Percentiles rank a stretch among this genome's conserved stretches.
Conservation (phyloP, 108 stramenopile genomes). For the Cyclotella baltica region DNA sequence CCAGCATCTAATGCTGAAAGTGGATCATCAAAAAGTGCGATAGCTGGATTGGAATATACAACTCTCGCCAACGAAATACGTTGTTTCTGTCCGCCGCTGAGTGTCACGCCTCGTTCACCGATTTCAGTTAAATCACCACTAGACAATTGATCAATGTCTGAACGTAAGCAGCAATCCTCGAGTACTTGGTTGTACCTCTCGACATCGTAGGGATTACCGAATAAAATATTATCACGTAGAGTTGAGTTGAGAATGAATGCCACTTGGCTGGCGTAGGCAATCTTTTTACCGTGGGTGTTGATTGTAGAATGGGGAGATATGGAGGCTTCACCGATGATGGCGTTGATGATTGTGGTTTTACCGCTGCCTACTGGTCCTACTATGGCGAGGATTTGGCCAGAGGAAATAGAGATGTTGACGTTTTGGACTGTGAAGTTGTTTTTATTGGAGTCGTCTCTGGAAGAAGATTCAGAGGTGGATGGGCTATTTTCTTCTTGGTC, state of each 20-base stretch:
- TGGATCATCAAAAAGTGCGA: constrained; percentile 91
- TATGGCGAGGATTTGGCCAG: constrained; percentile 66
- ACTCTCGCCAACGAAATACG: constrained; percentile 74
- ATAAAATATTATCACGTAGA: constrained; percentile 95
- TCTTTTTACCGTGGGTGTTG: constrained; percentile 48
- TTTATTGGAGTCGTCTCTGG: constrained; percentile 15
- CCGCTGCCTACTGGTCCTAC: constrained; percentile 89
- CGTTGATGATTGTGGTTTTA: constrained; percentile 81
- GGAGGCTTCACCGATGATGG: constrained; percentile 81
- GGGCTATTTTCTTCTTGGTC: no score
- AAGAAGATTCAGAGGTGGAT: constrained; percentile 3
- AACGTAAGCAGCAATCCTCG: constrained; percentile 80
- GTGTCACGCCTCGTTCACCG: constrained; percentile 83
- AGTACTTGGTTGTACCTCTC: constrained; percentile 87
- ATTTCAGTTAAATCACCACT: constrained; percentile 79
- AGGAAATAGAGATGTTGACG: constrained; percentile 56
- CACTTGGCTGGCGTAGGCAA: constrained; percentile 93
- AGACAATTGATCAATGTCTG: constrained; percentile 71
- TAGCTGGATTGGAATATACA: constrained; percentile 82
- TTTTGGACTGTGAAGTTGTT: constrained; percentile 62
- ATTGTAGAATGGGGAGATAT: constrained; percentile 38
- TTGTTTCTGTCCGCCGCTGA: constrained; percentile 88
- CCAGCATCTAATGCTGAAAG: constrained; percentile 92
- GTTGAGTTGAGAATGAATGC: constrained; percentile 96
- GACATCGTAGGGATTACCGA: constrained; percentile 77